Conservation (phyloP, 305 asterid species). For the Ilex paraguariensis region DNA sequence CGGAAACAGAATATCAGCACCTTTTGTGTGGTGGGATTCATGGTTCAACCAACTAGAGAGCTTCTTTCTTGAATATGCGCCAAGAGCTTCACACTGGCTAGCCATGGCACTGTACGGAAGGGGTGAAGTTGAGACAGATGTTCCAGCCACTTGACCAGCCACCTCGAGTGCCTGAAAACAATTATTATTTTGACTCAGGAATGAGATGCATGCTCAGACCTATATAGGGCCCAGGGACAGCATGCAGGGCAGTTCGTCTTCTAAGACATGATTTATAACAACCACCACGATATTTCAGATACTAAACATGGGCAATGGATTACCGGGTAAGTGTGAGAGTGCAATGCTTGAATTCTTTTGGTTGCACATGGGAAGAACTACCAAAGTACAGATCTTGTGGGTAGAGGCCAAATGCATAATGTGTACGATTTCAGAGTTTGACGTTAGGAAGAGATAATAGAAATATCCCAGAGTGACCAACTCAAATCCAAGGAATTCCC, state of each 20-base stretch:
- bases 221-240: neutral
- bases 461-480: too few species aligned
- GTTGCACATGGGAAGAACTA: too few species aligned
- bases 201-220: neutral
- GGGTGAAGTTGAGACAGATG: slow-evolving; percentile 84
- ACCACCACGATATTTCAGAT: neutral
- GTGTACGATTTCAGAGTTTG: too few species aligned
- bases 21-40: slow-evolving; percentile 36
- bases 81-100: slow-evolving; percentile 85
- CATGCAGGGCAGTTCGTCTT: neutral
- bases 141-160: slow-evolving; percentile 97
- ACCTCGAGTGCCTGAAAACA: slow-evolving; percentile 87
- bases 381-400: too few species aligned
- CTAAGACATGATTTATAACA: neutral
- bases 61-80: slow-evolving; percentile 84
- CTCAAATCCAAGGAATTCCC: too few species aligned
- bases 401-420: too few species aligned
- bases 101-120: slow-evolving; percentile 88
- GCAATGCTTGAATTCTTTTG: too few species aligned
- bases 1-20: slow-evolving; percentile 24
- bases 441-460: too few species aligned
- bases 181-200: neutral
- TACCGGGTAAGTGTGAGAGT: neutral
- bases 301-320: too few species aligned
- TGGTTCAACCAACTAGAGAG: slow-evolving; percentile 80